Conservation (phyloP, 2,329 filamentous ascomycete species). For the Botrytis porri region DNA sequence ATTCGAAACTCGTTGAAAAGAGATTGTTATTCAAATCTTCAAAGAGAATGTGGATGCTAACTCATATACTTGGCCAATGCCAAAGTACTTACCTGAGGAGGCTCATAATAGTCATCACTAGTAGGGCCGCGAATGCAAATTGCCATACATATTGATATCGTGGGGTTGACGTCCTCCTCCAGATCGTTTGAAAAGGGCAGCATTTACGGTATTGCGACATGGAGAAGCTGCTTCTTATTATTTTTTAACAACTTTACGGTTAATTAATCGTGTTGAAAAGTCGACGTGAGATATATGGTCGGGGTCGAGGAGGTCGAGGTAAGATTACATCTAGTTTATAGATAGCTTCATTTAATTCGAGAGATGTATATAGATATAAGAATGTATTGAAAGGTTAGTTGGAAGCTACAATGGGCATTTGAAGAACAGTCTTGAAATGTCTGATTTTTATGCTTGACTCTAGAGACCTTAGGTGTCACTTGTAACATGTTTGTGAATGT, state of each 20-base stretch:
- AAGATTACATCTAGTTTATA: background rate
- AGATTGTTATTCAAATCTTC: accelerated
- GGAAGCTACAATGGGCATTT: background rate
- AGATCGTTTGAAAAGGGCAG: background rate
- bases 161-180: background rate
- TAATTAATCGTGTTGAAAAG: background rate
- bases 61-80: background rate
- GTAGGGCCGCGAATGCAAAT: background rate
- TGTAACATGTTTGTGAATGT: background rate
- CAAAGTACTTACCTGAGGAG: no score
- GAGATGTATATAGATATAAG: background rate
- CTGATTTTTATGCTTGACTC: background rate
- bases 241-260: background rate
- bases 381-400: background rate
- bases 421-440: background rate
- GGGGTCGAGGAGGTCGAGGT: no score
- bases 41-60: background rate
- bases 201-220: background rate
- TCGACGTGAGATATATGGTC: no score
- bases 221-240: background rate
- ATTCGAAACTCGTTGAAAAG: background rate
- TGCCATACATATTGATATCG: background rate
- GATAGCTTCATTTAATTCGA: background rate
- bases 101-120: background rate
- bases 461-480: background rate